Conservation (phyloP, 1,139 yeast species). For the Scheffersomyces parashehatae region DNA sequence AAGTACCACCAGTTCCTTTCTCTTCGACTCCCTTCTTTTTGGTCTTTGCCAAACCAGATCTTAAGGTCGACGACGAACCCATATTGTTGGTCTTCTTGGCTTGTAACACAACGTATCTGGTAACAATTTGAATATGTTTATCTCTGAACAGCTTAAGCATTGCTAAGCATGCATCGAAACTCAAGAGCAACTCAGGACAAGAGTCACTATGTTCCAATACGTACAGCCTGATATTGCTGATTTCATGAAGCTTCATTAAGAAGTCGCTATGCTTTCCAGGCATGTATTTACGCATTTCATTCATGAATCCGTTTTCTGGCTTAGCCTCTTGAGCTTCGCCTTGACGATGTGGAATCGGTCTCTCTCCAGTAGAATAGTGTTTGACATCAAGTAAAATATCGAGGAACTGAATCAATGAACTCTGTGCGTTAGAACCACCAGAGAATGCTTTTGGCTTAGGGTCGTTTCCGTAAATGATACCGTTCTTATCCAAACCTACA, state of each 20-base stretch:
- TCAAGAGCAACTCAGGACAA: conserved; percentile 59
- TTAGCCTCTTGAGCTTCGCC: conserved; percentile 3
- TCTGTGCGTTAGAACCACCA: conserved; percentile 95
- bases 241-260: conserved; percentile 56
- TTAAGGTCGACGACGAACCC: conserved; percentile 55
- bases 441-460: conserved; percentile 58
- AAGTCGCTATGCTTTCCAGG: conserved; percentile 82
- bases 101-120: conserved; percentile 80
- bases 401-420: conserved; percentile 82
- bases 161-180: conserved; percentile 89
- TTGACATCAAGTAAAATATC: conserved; percentile 76
- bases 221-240: conserved; percentile 62
- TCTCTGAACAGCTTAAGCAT: conserved; percentile 88
- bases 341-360: conserved; percentile 37
- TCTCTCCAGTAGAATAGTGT: conserved; percentile 76
- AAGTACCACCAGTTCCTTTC: conserved; percentile 93
- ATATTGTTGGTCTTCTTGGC: conserved; percentile 55
- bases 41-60: conserved; percentile 61
- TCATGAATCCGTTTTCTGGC: conserved; percentile 60
- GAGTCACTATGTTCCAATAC: conserved; percentile 45
- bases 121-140: conserved; percentile 89
- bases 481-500: conserved; percentile 75
- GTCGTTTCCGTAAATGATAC: conserved; percentile 77
- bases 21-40: conserved; percentile 49
- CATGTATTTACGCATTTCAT: conserved; percentile 87